Base-by-base conservation (phyloP, 139 green algal species). In the Chlamydomonas sp. region DNA sequence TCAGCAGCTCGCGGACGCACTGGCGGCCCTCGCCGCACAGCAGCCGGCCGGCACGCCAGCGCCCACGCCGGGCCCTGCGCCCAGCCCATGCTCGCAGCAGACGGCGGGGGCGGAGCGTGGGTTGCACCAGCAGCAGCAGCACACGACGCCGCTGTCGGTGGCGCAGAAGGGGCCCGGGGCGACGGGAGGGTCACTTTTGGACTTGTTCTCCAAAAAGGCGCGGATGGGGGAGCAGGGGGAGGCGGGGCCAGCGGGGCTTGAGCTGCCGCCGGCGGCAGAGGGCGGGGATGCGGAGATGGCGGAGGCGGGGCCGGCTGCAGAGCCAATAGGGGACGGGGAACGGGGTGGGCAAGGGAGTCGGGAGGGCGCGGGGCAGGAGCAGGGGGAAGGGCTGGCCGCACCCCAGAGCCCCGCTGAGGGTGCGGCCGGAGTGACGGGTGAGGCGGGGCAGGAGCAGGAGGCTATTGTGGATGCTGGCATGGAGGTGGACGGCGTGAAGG, bases 311-410 rank as follows among this genome's bases (percentile, higher is more conserved):
- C 6, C 10, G 69, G 69, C 9, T 49, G 1, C 69, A 49, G 69
- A 57, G 14, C 9, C 69, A 18, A 31, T 31, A 18, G 17, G 15
- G 8, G 17, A 20, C 17, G 7, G 69, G 31, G 69, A 6, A 16
- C 17, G 1, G 17, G 3, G 1, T 15, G 67, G 3, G 2, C 17
- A 18, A 6, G 9, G 15, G 49, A 6, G 15, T 17, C 69, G 49
- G 69, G 17, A 49, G 69, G 9, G 49, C 17, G 2, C 9, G 17
- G 17, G 1, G 69, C 18, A 75, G 69, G 69, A 75, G 71, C 71
- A 77, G 71, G 71, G 71, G 71, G 71, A 77, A 77, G 71, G 71
- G n/a, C 71, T 5, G 71, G 71, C 71, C 71, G 71, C 71, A n/a
- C 71, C 71, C 71, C n/a, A 8, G 20, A 20, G n/a, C 3, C 6